Evolutionary conservation across 2,329 filamentous ascomycete species (phyloP).

Genomic region (Sporothrix humicola): DNA sequence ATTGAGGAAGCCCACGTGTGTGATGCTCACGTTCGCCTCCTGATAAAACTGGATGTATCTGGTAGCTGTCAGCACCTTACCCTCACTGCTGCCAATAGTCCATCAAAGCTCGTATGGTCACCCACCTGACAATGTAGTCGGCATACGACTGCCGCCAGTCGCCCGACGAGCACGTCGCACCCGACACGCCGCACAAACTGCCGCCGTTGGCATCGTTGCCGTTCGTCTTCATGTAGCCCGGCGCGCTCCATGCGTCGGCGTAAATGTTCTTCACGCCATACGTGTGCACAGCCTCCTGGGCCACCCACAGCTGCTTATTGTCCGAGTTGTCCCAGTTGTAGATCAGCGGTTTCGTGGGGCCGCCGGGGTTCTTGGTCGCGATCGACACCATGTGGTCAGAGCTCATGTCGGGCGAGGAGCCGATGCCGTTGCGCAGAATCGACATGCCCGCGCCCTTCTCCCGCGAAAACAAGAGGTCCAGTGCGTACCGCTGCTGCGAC

Average conservation of each 20-base stretch:
- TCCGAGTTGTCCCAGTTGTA: constrained; percentile 53
- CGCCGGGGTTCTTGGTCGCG: constrained; percentile 48
- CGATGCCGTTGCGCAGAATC: constrained; percentile 51
- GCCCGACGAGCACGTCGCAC: constrained; percentile 43
- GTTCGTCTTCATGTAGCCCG: constrained; percentile 52
- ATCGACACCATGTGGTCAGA: constrained; percentile 44
- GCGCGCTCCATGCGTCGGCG: constrained; percentile 51
- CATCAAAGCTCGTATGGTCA: background rate
- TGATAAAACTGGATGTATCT: constrained; percentile 38
- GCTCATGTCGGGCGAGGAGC: constrained; percentile 40
- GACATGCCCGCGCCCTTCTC: constrained; percentile 49
- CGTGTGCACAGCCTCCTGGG: constrained; percentile 50
- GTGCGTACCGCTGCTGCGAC: constrained; percentile 37
- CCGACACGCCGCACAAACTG: constrained; percentile 48
- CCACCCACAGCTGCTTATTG: constrained; percentile 54
- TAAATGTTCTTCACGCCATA: constrained; percentile 46
- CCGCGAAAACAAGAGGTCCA: constrained; percentile 48
- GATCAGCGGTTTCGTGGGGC: constrained; percentile 44
- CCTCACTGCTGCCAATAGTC: too few relatives aligned
- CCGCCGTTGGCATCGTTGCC: constrained; percentile 47
- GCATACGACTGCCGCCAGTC: constrained; percentile 53
- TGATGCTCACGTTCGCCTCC: constrained; percentile 40
- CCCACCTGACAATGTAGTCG: constrained; percentile 47
- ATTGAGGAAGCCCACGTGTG: constrained; percentile 44
- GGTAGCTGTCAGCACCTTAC: background rate